These are phyloP conservation scores for Ceratocystis huliohia DNA, from an alignment of 2,329 filamentous ascomycete species.

Conservation along the genomic window DNA sequence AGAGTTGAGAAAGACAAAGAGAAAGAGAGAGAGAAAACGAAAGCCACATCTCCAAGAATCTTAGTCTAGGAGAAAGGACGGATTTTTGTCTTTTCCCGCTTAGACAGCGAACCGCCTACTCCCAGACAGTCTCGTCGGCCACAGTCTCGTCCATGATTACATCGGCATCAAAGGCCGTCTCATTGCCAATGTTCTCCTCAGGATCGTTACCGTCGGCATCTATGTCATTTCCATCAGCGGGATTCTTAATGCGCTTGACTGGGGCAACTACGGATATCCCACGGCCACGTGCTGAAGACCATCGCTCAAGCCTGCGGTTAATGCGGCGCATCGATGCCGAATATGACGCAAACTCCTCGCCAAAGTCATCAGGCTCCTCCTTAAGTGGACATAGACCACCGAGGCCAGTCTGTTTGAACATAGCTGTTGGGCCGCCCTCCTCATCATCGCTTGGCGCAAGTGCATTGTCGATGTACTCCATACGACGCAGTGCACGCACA, in stretches of 20 bases:
- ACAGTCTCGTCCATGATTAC: constrained; percentile 36
- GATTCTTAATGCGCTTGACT: constrained; percentile 31
- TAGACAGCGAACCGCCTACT: background rate
- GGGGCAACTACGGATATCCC: constrained; percentile 37
- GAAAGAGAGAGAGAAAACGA: background rate
- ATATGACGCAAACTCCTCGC: constrained; percentile 58
- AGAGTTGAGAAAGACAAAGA: constrained; percentile 3
- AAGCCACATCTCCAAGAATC: background rate
- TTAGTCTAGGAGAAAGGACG: background rate
- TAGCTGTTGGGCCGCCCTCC: constrained; percentile 23
- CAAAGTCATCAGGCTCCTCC: constrained; percentile 58
- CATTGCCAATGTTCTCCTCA: constrained; percentile 26
- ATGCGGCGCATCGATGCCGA: constrained; percentile 52
- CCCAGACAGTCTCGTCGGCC: constrained; percentile 33
- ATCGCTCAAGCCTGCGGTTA: constrained; percentile 54
- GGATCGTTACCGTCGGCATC: constrained; percentile 25
- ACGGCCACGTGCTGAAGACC: constrained; percentile 42
- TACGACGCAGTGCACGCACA: constrained; percentile 51
- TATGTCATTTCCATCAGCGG: constrained; percentile 22
- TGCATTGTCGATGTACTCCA: constrained; percentile 42
- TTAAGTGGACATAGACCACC: constrained; percentile 51
- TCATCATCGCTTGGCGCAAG: constrained; percentile 54
- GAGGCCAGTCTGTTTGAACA: constrained; percentile 45
- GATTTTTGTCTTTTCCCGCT: background rate
- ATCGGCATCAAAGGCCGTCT: constrained; percentile 28